A percentile compares a stretch with the other conserved stretches of the same genome.
These are phyloP conservation scores for Trametes coccinea DNA, from an alignment of 768 basidiomycete species.

Conservation along the genomic window DNA sequence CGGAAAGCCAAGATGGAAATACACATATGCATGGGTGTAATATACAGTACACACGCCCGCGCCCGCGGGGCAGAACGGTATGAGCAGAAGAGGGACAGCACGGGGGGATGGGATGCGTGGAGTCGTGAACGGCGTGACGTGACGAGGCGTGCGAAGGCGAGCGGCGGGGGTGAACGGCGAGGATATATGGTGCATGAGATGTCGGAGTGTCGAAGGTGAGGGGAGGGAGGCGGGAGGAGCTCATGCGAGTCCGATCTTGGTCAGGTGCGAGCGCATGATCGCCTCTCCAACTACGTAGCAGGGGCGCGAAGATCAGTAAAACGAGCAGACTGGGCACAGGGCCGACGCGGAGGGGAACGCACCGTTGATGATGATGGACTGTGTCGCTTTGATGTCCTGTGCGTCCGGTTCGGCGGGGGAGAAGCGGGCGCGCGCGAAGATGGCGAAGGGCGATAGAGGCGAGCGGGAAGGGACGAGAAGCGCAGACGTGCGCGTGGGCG, in stretches of 20 bases:
- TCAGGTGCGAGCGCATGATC: constrained; percentile 33
- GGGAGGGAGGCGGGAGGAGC: background rate
- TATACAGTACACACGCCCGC: too few relatives aligned
- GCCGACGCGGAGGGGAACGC: constrained; percentile 9
- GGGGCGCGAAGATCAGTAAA: background rate
- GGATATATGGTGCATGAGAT: background rate
- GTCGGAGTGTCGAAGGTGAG: background rate
- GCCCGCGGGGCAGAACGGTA: too few relatives aligned
- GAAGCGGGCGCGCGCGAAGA: background rate
- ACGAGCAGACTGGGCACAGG: background rate
- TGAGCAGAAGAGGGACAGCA: background rate
- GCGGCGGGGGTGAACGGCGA: background rate
- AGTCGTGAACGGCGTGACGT: background rate
- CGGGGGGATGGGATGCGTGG: background rate
- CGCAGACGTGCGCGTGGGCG: too few relatives aligned
- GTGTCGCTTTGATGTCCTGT: constrained; percentile 82
- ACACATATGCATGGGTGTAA: background rate
- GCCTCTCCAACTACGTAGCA: constrained; percentile 28
- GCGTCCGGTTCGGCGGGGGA: background rate
- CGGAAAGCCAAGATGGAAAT: too few relatives aligned
- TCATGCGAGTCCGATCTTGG: constrained; percentile 32
- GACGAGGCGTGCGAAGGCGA: too few relatives aligned
- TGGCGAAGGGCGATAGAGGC: background rate
- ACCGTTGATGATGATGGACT: constrained; percentile 83
- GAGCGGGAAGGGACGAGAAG: background rate